Conservation (phyloP, 176 grass and related monocot genomes). For the Coix lacrymajobi region DNA sequence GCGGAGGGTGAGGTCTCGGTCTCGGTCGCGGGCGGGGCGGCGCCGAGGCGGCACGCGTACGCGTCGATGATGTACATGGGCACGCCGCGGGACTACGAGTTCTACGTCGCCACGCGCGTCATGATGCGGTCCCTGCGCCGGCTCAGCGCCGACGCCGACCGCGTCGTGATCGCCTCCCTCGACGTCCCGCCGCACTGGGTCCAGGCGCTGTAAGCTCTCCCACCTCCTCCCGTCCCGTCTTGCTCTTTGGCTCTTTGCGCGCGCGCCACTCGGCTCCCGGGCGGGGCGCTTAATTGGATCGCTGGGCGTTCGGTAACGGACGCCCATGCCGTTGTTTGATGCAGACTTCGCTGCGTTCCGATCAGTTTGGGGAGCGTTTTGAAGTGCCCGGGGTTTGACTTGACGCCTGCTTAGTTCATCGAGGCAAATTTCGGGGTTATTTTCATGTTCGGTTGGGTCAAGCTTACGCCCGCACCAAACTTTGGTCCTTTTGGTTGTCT, state of each 20-base stretch:
- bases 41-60: constrained; percentile 61
- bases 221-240: neutral
- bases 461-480: neutral
- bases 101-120: constrained; percentile 92
- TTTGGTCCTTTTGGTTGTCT: neutral
- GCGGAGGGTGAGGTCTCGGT: constrained; percentile 3
- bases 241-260: neutral
- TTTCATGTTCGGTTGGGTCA: neutral
- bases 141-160: constrained; percentile 50
- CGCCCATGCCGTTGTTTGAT: neutral
- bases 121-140: constrained; percentile 76
- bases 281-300: neutral
- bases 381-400: neutral
- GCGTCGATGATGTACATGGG: constrained; percentile 98
- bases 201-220: constrained; percentile 50
- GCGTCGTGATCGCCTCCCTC: constrained; percentile 78
- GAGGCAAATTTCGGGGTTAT: neutral
- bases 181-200: constrained; percentile 74
- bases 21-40: neutral
- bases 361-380: neutral
- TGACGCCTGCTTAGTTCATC: neutral
- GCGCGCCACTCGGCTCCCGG: neutral
- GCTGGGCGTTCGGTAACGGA: neutral
- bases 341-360: neutral
- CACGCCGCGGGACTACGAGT: constrained; percentile 87